These are phyloP conservation scores for Anacardium occidentale DNA, from an alignment of 345 rosid species.

Conservation along the genomic window DNA sequence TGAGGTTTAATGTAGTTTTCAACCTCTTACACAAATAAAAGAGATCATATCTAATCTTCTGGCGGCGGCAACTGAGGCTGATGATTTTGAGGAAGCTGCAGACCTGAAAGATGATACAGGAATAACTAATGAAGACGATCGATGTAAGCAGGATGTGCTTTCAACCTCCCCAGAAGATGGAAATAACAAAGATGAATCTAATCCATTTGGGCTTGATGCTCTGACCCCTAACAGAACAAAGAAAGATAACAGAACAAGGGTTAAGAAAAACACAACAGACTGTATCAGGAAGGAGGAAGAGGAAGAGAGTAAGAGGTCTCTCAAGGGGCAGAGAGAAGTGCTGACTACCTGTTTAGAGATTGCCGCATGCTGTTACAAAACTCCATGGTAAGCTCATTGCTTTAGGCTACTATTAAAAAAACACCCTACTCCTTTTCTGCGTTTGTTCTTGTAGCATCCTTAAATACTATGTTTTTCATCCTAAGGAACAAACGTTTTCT, in stretches of 20 bases:
- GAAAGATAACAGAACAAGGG: slow-evolving; percentile 59
- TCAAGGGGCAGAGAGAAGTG: slow-evolving; percentile 77
- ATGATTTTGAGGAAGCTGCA: slow-evolving; percentile 76
- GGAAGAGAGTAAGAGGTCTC: slow-evolving; percentile 60
- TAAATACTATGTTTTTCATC: neutral
- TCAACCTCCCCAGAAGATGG: slow-evolving; percentile 35
- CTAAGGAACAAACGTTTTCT: neutral
- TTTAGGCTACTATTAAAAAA: neutral
- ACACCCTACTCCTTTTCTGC: too few species aligned
- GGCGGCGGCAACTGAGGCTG: slow-evolving; percentile 63
- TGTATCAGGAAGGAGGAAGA: slow-evolving; percentile 49
- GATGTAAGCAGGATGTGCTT: slow-evolving; percentile 29
- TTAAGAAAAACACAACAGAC: slow-evolving; percentile 43
- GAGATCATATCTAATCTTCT: slow-evolving; percentile 72
- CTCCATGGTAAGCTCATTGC: slow-evolving; percentile 57
- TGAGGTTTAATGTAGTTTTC: slow-evolving; percentile 79
- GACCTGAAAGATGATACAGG: slow-evolving; percentile 47
- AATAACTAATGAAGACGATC: slow-evolving; percentile 30
- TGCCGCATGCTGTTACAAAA: slow-evolving; percentile 84
- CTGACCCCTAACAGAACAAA: slow-evolving; percentile 51
- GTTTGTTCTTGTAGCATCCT: too few species aligned
- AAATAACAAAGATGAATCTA: slow-evolving; percentile 50
- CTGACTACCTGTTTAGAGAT: slow-evolving; percentile 81
- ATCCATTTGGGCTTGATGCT: slow-evolving; percentile 93
- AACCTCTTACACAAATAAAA: slow-evolving; percentile 60